Conservation (phyloP, 2,329 filamentous ascomycete genomes). For the Albophoma yamanashiensis region DNA sequence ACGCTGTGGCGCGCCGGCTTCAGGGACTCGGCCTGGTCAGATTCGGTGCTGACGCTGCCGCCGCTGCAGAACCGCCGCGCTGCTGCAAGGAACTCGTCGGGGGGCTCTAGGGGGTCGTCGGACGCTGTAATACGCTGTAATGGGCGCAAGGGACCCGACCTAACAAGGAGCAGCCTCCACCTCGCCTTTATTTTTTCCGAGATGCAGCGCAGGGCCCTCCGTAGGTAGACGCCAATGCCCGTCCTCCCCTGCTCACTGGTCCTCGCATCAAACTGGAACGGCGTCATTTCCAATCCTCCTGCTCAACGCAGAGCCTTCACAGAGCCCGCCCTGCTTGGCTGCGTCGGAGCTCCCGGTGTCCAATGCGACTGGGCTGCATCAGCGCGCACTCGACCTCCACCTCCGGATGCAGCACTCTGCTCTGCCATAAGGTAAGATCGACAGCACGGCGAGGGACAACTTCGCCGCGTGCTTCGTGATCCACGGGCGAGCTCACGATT, state of each 20-base stretch:
- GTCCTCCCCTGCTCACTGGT: background rate
- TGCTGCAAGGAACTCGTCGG: background rate
- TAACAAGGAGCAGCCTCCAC: background rate
- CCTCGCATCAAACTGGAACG: background rate
- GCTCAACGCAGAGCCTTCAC: background rate
- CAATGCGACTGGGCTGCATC: background rate
- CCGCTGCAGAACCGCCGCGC: background rate
- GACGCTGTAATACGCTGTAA: background rate
- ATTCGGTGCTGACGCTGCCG: background rate
- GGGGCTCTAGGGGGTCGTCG: background rate
- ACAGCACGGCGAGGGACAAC: background rate
- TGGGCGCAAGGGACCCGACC: background rate
- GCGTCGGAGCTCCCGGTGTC: background rate
- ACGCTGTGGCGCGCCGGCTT: background rate
- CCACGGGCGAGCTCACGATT: background rate
- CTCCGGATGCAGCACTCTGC: background rate
- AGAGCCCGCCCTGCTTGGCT: background rate
- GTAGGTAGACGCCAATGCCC: background rate
- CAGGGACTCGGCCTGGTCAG: background rate
- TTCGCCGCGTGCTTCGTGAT: too few relatives aligned
- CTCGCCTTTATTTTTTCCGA: background rate
- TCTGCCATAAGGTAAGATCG: background rate
- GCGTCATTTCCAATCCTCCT: background rate
- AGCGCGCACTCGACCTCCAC: background rate
- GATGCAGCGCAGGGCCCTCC: background rate